phyloP scores from a whole-genome alignment of 1,284 basidiomycete genomes.

The Papiliotrema laurentii region DNA sequence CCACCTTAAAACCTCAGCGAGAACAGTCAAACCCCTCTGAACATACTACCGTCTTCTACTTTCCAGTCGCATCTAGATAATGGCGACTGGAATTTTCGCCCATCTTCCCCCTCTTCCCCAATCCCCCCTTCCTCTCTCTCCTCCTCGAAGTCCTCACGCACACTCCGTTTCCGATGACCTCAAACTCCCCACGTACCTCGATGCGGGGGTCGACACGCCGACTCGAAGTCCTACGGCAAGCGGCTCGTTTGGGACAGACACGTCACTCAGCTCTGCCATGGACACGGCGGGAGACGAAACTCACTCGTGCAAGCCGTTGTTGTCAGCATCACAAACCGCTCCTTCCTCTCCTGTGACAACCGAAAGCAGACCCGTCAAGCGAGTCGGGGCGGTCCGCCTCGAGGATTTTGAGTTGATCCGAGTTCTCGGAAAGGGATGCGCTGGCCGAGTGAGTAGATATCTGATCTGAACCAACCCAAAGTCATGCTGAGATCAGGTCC shows the following conservation, averaged over 20 bases:
- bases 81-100: too few species aligned
- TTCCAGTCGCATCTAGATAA: too few species aligned
- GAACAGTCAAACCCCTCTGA: too few species aligned
- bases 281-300: neutral
- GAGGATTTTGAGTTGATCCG: slow-evolving; percentile 95
- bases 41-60: too few species aligned
- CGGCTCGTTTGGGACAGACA: neutral
- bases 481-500: slow-evolving; percentile 51
- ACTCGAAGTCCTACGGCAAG: neutral
- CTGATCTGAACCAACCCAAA: neutral
- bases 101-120: neutral
- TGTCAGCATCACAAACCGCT: too few species aligned
- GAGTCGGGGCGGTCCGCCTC: slow-evolving; percentile 54
- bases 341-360: too few species aligned
- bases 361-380: too few species aligned
- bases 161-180: neutral
- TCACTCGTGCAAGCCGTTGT: neutral
- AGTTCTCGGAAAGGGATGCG: slow-evolving; percentile 92
- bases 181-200: neutral
- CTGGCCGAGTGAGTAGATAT: slow-evolving; percentile 63
- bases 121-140: slow-evolving; percentile 1
- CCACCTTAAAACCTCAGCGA: too few species aligned
- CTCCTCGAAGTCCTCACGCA: neutral
- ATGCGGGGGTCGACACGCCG: neutral
- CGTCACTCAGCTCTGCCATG: neutral